Base-by-base conservation (phyloP, 2,329 filamentous ascomycete species). In the Aspergillus hortae region DNA sequence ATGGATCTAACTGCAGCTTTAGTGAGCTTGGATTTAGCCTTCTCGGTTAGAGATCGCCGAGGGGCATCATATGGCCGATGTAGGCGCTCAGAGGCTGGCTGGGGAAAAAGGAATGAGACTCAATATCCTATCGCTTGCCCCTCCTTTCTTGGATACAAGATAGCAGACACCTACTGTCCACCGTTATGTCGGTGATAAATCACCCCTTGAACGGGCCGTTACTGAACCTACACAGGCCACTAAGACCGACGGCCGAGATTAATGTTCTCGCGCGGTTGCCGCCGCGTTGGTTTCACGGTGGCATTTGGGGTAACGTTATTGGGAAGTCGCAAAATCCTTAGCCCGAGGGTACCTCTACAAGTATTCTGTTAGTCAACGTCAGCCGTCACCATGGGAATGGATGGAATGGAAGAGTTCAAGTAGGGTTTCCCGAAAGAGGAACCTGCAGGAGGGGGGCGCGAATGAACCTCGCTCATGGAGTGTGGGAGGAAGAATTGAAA, bases 21-120 rank as follows among this genome's bases (percentile, higher is more conserved):
- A 48, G 50, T 45, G 45, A 30, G 41, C 6, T 41, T 41, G 21
- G 27, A 17, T 46, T 53, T 49, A 52, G 51, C 46, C 41, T 48
- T 33, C 41, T 53, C 27, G 45, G 30, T 43, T 49, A 40, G 44
- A 36, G 38, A 36, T 43, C 40, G 27, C 21, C 48, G 43, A 38
- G 21, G 43, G 32, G 36, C 44, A 46, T 25, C 42, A 42, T 51
- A 25, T 33, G 46, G n/a, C 40, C 11, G 14, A 42, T 42, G 15
- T 12, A n/a, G 19, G 11, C 40, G 15, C 19, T 5, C 17, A 19
- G 14, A 42, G 40, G 40, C 7, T 5, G 19, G 15, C 4, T 10
- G 4, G 17, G 17, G 40, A 42, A 42, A 23, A 21, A 42, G 40
- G 17, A n/a, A 38, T 38, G 35, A 30, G 27, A 10, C 6, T 9